Base-by-base conservation (phyloP, 495 filamentous ascomycete species). In the Delitschia confertaspora region DNA sequence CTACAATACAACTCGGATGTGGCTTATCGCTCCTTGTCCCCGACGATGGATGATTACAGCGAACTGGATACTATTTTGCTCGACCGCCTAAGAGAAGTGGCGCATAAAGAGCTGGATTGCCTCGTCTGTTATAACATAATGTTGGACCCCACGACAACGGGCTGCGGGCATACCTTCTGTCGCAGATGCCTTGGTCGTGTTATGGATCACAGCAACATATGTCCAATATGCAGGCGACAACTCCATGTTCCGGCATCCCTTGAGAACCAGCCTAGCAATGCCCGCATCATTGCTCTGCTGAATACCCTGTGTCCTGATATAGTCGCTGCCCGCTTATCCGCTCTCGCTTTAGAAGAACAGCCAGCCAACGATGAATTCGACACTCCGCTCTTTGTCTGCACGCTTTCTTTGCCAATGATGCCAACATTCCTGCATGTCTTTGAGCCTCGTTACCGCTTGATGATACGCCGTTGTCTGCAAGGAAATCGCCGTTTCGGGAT, bases 81-180 rank as follows among this genome's bases (percentile, higher is more conserved):
- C 6, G 65, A 70, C 19, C 65, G 65, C 21, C 51, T 91, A 7
- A 73, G 72, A 63, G 73, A 81, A 27, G 68, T 69, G 6, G 68
- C 73, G 7, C 72, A 75, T 45, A 64, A 68, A 9, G 85, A 93
- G 59, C 56, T 93, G 51, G 85, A 93, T 49, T 95, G 88, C 58
- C 83, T 88, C 53, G 77, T 94, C 47, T 95, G 88, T 60, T 91
- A 88, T 55, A 70, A 73, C 26, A 64, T 89, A 18, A 77, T 93
- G 52, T 56, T 82, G 26, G 82, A 93, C 46, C 86, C 88, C 6
- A 65, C 86, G 53, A 95, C 87, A 1, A 88, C 85, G 0, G 66
- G 75, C 14, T 95, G 88, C 54, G 88, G 88, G 3, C 88, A 95
- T 60, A 93, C 88, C 0, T 89, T 88, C 60, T 95, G 88, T 60